Conservation (phyloP, 805 yeast species). For the Pachysolen tannophilus region DNA sequence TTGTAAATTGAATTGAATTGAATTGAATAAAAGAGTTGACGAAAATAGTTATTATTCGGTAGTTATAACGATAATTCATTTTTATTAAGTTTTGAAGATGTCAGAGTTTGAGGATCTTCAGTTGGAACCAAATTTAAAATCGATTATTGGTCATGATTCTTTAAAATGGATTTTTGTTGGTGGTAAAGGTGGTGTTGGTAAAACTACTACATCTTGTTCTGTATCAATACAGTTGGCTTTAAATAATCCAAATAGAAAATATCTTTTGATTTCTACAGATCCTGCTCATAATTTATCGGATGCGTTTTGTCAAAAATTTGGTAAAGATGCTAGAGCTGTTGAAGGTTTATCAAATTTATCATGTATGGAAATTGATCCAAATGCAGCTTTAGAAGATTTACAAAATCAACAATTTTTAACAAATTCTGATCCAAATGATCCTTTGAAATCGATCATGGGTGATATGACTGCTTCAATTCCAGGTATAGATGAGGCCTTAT, state of each 20-base stretch:
- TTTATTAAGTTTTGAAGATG: too few species aligned
- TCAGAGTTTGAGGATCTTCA: constrained; percentile 37
- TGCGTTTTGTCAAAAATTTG: constrained; percentile 97
- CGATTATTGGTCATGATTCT: constrained; percentile 53
- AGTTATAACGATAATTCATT: too few species aligned
- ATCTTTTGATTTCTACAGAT: constrained; percentile 88
- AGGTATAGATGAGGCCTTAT: constrained; percentile 96
- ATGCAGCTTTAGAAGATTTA: constrained; percentile 86
- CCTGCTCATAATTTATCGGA: constrained; percentile 98
- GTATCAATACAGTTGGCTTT: constrained; percentile 90
- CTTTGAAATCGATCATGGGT: constrained; percentile 68
- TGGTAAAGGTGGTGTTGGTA: constrained; percentile 99
- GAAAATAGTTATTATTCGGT: too few species aligned
- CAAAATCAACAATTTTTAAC: constrained; percentile 41
- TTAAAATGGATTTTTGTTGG: constrained; percentile 98
- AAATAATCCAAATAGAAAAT: constrained; percentile 70
- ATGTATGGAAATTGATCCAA: constrained; percentile 98
- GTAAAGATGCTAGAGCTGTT: constrained; percentile 92
- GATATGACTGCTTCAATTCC: constrained; percentile 95
- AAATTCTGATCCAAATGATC: constrained; percentile 47
- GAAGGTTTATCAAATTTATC: constrained; percentile 82
- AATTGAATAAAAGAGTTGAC: too few species aligned
- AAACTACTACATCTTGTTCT: constrained; percentile 95
- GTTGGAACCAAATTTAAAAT: constrained; percentile 65
- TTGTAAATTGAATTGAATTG: too few species aligned